Percentiles rank a stretch among this genome's conserved stretches.
Conservation (phyloP, 139 green algal species). For the Chlamydomonas sp. region DNA sequence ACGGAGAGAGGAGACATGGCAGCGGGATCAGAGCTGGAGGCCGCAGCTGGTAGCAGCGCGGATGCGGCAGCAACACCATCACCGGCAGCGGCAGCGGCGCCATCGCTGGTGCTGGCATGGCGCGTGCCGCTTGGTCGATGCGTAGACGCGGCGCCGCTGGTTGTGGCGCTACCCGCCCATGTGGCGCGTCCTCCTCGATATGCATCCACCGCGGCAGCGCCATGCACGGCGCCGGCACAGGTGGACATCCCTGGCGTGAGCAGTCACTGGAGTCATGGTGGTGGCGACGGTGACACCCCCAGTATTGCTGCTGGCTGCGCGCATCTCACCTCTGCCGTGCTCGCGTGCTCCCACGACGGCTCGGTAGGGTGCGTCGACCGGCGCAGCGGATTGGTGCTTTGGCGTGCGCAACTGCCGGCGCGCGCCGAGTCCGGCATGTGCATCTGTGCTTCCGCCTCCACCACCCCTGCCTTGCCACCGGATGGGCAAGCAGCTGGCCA, state of each 20-base stretch:
- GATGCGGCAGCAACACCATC: background rate
- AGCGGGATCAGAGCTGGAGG: too few relatives aligned
- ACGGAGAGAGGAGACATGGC: too few relatives aligned
- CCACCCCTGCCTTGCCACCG: too few relatives aligned
- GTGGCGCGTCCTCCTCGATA: background rate
- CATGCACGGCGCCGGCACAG: too few relatives aligned
- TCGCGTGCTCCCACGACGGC: constrained; percentile 13
- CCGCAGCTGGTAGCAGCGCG: too few relatives aligned
- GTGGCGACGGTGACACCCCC: background rate
- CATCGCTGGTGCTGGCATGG: constrained; percentile 1
- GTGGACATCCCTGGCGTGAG: too few relatives aligned
- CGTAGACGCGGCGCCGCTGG: constrained; percentile 3
- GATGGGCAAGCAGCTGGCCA: too few relatives aligned
- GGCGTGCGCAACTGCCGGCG: background rate
- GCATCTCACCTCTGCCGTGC: background rate
- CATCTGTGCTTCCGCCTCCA: background rate
- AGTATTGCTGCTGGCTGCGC: background rate
- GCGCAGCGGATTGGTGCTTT: background rate
- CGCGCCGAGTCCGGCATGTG: constrained; percentile 1
- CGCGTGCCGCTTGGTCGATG: background rate
- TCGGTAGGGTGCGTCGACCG: background rate
- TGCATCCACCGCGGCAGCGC: too few relatives aligned
- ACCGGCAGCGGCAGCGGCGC: background rate
- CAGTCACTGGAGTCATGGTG: too few relatives aligned
- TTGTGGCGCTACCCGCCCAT: background rate